Conservation (phyloP, 108 stramenopile genomes). For the Aurantiochytrium sp. region DNA sequence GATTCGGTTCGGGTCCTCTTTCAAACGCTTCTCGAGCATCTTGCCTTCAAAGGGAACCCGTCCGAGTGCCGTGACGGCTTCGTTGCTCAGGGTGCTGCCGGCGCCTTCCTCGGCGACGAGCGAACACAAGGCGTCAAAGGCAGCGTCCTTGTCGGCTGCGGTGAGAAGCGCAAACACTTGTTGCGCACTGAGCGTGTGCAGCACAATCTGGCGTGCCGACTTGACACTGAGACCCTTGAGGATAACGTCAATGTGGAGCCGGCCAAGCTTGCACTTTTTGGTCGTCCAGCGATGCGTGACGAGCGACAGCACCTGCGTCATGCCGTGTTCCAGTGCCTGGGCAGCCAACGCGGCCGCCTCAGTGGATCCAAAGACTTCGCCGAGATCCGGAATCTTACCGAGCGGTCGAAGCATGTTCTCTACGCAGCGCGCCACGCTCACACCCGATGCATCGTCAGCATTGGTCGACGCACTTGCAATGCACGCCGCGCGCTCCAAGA, state of each 20-base stretch:
- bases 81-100: not conserved
- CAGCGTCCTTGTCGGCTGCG: not conserved
- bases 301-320: not conserved
- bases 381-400: not conserved
- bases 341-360: not conserved
- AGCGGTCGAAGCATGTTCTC: not conserved
- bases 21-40: not conserved
- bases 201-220: not conserved
- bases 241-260: not conserved
- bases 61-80: not conserved
- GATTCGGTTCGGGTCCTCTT: not conserved
- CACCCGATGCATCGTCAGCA: not conserved
- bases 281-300: not conserved
- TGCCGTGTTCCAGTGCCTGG: not conserved
- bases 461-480: not conserved
- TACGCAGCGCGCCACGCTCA: not conserved
- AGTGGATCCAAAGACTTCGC: not conserved
- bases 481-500: not conserved
- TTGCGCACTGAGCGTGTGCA: not conserved
- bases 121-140: not conserved
- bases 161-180: not conserved
- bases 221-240: not conserved
- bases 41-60: not conserved
- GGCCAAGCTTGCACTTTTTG: not conserved
- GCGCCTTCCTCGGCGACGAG: not conserved